Base-by-base conservation (phyloP, 2,329 filamentous ascomycete species). In the Mariannaea sp. region DNA sequence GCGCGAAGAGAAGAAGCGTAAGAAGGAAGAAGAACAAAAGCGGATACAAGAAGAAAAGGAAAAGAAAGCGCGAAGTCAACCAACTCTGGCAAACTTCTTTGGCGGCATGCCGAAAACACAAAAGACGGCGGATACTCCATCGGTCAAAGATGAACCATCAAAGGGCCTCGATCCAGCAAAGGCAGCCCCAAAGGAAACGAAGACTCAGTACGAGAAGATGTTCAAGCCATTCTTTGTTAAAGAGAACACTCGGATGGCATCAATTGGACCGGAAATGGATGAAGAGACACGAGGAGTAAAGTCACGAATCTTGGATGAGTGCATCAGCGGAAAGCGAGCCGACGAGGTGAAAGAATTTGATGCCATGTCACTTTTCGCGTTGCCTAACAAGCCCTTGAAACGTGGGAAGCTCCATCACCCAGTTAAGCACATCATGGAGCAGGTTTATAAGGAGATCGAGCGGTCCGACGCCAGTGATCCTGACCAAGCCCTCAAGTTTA, bases 221-320 rank as follows among this genome's bases (percentile, higher is more conserved):
- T 97, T 97, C 65, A 81, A 91, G 26, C 86, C 89, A 0, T 97
- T 97, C 70, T 92, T 88, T 57, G 67, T 94, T 39, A 88, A 90
- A 53, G 79, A 85, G 3, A 81, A 90, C 65, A 88, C 90, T 1
- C 82, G 74, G n/a, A 62, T 97, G 47, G 91, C 92, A 1, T 78
- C 80, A 0, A 74, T 78, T 42, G 77, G 75, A 2, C 83, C 83
- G 22, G 70, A 78, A 32, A 78, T 86, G 68, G 85, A 90, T 59
- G 68, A 79, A 1, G 77, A 84, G 55, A 80, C 82, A 1, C 75
- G 77, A 20, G 67, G 75, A n/a, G 73, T 65, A 44, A 85, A 81
- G 68, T 78, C 75, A 22, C 65, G 60, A 14, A 77, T 77, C 3
- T 70, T 87, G 2, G 82, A 86, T 56, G 75, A 80, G 44, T 80